These are phyloP conservation scores for Dactylellina cionopaga DNA, from an alignment of 2,329 filamentous ascomycete genomes.

Conservation along the genomic window DNA sequence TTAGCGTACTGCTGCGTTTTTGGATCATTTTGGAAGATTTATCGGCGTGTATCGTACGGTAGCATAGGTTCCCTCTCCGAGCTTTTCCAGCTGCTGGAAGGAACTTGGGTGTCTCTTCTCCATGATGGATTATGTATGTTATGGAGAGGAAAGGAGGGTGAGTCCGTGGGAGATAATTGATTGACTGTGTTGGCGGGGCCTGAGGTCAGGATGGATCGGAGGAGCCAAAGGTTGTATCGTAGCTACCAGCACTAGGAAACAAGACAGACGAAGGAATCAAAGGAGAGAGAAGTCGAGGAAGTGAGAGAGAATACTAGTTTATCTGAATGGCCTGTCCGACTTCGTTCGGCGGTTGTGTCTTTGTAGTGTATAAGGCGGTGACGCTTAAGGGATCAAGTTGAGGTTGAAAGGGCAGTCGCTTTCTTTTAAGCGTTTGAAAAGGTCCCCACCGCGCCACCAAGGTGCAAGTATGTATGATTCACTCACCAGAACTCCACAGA, in stretches of 20 bases:
- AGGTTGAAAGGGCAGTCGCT: constrained; percentile 43
- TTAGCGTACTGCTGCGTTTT: constrained; percentile 7
- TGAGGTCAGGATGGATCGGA: constrained; percentile 8
- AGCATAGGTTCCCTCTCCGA: constrained; percentile 98
- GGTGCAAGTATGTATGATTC: constrained; percentile 51
- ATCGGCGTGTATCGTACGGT: constrained; percentile 71
- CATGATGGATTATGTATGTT: constrained; percentile 34
- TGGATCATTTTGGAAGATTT: not conserved
- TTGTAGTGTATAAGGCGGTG: constrained; percentile 6
- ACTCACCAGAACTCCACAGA: constrained; percentile 4
- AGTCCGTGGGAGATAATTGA: not conserved
- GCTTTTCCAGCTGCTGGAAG: constrained; percentile 98
- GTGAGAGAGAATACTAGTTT: not conserved
- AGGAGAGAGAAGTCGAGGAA: not conserved
- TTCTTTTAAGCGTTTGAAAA: constrained; percentile 39
- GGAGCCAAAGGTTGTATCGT: constrained; percentile 23
- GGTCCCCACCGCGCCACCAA: constrained; percentile 26
- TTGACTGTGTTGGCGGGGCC: not conserved
- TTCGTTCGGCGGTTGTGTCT: no score
- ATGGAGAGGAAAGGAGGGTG: not conserved
- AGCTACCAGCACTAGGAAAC: constrained; percentile 29
- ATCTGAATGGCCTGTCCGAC: no score
- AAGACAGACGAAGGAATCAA: not conserved
- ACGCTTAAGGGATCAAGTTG: constrained; percentile 13
- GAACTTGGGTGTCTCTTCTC: constrained; percentile 91